phyloP scores from a whole-genome alignment of 1,284 basidiomycete genomes.

The Gymnopus androsaceus region DNA sequence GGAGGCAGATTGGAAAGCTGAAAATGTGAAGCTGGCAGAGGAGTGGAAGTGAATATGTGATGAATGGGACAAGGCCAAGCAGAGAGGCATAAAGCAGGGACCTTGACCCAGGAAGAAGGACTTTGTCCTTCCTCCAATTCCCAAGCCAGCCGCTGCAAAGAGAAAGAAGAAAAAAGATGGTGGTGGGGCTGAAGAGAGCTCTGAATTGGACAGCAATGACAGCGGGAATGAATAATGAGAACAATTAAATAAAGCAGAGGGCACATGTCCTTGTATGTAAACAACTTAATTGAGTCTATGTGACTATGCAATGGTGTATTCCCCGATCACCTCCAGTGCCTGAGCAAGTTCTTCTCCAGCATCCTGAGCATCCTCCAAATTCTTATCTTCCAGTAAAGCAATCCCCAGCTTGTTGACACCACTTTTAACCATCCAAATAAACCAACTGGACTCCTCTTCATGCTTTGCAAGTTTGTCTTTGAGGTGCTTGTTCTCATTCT shows the following conservation, averaged over 20 bases:
- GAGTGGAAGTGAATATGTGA: neutral
- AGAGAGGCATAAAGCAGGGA: neutral
- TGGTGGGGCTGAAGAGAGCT: neutral
- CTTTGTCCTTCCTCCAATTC: constrained; percentile 2
- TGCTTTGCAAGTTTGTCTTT: neutral
- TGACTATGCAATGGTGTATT: neutral
- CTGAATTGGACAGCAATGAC: neutral
- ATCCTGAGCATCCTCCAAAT: too few species aligned
- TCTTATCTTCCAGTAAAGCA: too few species aligned
- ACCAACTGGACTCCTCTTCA: neutral
- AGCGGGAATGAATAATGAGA: neutral
- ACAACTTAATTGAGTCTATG: neutral
- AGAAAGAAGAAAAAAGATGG: neutral
- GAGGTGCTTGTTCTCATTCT: neutral
- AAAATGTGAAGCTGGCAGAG: neutral
- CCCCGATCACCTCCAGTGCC: too few species aligned
- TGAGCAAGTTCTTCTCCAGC: too few species aligned
- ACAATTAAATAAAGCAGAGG: neutral
- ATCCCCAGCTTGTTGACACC: neutral
- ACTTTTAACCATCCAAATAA: neutral
- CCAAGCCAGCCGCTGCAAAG: neutral
- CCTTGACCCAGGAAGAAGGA: neutral
- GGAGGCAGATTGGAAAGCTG: neutral
- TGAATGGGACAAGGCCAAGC: neutral
- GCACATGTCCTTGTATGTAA: neutral